Base-by-base conservation (phyloP, 1,284 basidiomycete species). In the Apiotrichum sp. region DNA sequence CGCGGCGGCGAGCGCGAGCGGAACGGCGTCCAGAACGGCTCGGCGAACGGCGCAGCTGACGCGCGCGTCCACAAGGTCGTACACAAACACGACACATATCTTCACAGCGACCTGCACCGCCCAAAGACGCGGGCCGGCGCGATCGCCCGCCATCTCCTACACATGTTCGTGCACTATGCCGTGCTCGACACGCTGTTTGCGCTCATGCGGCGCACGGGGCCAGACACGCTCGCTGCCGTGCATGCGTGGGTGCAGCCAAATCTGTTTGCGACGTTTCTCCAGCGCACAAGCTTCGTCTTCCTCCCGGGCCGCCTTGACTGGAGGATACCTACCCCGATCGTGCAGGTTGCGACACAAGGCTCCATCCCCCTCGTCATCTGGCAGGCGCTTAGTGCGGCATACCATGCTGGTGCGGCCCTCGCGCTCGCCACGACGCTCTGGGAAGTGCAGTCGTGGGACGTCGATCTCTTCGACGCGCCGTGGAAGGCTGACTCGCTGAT, bases 401-500 rank as follows among this genome's bases (percentile, higher is more conserved):
- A 72, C 50, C 73, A 76, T 57, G n/a, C 52, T 10, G 52, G 64
- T 13, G 73, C 68, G 6, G 22, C 54, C 1, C 2, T 66, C 3
- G 54, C 54, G 8, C 57, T 74, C 11, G 58, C 57, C 3, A 41
- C 56, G 0, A 65, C 13, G 16, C 46, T 47, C 9, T 72, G 63
- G 58, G 70, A 72, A 52, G 61, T 62, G 6, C 62, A 67, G 39
- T 59, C 59, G 2, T 76, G 72, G 73, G 67, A 72, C 53, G 61
- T 67, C 33, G 66, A 70, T 53, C 55, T 77, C 39, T 71, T 74
- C 51, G 64, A 73, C 52, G 46, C 52, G 34, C 73, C 74, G 3
- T 67, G 68, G 58, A 56, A 47, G 34, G 67, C 70, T 3, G 70
- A 71, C 54, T 70, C 67, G 53, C 40, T 77, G 43, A 56, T 74